Conservation (phyloP, 495 filamentous ascomycete species). For the Hypoxylon rickii region DNA sequence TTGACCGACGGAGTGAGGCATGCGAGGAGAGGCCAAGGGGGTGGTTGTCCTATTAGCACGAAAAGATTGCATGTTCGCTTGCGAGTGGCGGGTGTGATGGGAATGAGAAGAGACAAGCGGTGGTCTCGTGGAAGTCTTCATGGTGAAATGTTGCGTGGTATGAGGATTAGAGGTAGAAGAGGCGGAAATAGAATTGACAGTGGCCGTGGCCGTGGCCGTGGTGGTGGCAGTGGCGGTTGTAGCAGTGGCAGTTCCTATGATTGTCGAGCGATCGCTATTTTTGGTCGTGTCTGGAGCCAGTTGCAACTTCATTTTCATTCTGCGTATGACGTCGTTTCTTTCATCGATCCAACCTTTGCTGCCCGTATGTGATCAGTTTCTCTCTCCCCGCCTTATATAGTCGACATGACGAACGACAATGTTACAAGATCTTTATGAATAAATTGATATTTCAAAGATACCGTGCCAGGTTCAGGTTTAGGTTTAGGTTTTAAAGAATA, state of each 20-base stretch:
- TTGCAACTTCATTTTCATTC: slow-evolving; percentile 24
- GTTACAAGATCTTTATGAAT: too few relatives aligned
- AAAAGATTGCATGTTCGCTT: slow-evolving; percentile 47
- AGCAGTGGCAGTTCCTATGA: background rate
- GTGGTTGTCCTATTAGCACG: slow-evolving; percentile 45
- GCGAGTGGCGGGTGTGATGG: slow-evolving; percentile 43
- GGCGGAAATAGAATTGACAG: background rate
- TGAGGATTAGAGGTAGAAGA: slow-evolving; percentile 2
- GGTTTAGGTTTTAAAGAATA: too few relatives aligned
- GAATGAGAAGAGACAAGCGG: slow-evolving; percentile 40
- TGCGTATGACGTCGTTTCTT: slow-evolving; percentile 37
- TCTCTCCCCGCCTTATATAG: slow-evolving; percentile 25
- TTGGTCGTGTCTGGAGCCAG: slow-evolving; percentile 38
- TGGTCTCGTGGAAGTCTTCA: slow-evolving; percentile 53
- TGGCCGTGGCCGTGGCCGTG: slow-evolving; percentile 4
- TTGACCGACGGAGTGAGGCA: slow-evolving; percentile 52
- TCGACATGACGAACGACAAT: slow-evolving; percentile 22
- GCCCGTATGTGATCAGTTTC: slow-evolving; percentile 25
- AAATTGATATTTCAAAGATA: too few relatives aligned
- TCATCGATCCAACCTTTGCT: slow-evolving; percentile 25
- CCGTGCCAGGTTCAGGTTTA: too few relatives aligned
- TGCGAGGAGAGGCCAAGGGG: slow-evolving; percentile 48
- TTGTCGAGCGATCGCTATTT: slow-evolving; percentile 40
- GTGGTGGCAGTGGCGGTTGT: background rate
- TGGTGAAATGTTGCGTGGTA: slow-evolving; percentile 44